Conservation (phyloP, 148 eudicot genomes). For the Fagopyrum homotropicum region DNA sequence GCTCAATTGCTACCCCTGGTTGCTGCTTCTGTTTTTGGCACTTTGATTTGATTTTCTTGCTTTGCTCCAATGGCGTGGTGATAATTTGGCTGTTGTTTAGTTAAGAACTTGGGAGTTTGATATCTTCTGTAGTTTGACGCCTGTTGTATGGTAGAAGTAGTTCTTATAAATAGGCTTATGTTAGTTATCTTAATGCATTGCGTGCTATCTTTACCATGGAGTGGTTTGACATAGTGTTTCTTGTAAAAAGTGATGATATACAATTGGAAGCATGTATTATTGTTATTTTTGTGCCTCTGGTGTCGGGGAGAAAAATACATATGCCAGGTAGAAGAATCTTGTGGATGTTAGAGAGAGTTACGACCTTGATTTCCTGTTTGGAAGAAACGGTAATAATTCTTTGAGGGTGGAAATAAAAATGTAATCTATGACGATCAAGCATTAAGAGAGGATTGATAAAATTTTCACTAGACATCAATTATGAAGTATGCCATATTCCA, state of each 20-base stretch:
- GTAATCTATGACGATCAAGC: not conserved
- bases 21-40: not conserved
- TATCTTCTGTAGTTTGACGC: not conserved
- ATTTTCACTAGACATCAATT: not conserved
- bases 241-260: not conserved
- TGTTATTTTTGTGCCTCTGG: not conserved
- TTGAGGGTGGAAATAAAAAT: not conserved
- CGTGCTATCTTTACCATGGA: not conserved
- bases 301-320: not conserved
- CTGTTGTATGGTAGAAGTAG: not conserved
- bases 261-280: not conserved
- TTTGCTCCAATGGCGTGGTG: not conserved
- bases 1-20: not conserved
- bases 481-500: not conserved
- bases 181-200: not conserved
- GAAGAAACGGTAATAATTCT: not conserved
- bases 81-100: not conserved
- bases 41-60: not conserved
- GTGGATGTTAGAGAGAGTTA: not conserved
- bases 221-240: not conserved
- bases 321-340: not conserved
- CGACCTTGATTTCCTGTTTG: not conserved
- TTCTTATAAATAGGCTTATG: not conserved
- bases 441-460: not conserved
- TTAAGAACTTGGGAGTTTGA: not conserved